Base-by-base conservation (phyloP, 306 rosid genomes). In the Astragalus membranaceus region DNA sequence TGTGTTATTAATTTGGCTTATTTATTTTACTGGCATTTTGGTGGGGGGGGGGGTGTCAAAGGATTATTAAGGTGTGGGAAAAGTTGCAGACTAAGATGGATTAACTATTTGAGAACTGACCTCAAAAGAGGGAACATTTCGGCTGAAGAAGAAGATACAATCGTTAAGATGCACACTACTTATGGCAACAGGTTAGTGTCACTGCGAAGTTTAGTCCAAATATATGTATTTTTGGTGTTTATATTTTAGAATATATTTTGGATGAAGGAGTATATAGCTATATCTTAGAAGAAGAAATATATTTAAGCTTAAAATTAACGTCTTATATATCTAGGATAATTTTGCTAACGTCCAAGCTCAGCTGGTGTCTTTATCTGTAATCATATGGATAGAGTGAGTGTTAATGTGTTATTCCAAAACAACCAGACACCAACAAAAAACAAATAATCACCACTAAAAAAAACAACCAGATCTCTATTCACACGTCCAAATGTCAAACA, bases 71-170 rank as follows among this genome's bases (percentile, higher is more conserved):
- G 96, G 78, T 88, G 94, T 32, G 96, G 96, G 43, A 90, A 90
- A 72, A 89, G 98, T 70, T 89, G 98, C 63, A 87, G 98, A 56
- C 61, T 93, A 49, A 85, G 98, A 70, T 93, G 98, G 98, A 93
- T 88, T 26, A 93, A 93, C 62, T 90, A 93, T 66, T 74, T 93
- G 79, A 85, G 96, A 75, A 73, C 78, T 14, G 92, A 84, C 79
- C 81, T 93, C 26, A 93, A 87, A 88, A 81, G 98, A 77, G 98
- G 98, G 8, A 90, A 88, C 82, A 78, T 93, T 72, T 78, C 92
- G 36, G 15, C 83, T 55, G 80, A 87, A 58, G 98, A 93, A 77
- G 97, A 93, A 72, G 84, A 88, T 57, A 75, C 77, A 70, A 93
- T 93, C 44, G 85, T 93, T 10, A 85, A 87, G 75, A 41, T 90